Base-by-base conservation (phyloP, 805 yeast species). In the Ogataea zsoltii region DNA sequence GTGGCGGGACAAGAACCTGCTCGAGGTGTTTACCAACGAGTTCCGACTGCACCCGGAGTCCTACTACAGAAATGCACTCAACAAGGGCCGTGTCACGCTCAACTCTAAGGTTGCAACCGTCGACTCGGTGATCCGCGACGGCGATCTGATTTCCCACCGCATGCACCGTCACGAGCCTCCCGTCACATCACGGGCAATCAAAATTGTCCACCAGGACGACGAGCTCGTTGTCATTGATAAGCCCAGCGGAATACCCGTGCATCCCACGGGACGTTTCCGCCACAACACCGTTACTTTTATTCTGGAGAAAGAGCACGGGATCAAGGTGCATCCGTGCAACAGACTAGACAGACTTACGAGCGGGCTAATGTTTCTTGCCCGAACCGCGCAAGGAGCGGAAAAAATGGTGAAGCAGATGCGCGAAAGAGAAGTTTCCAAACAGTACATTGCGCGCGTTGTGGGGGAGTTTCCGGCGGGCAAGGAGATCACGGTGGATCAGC, bases 221-320 rank as follows among this genome's bases (percentile, higher is more conserved):
- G 78, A 85, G 40, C 62, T 89, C 17, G 72, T 94, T 4, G 95
- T 87, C 3, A 83, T 94, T 17, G 96, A 92, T 63, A 94, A 94
- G 54, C 99, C 99, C 0, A 77, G 94, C 3, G 97, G 99, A 0
- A 76, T 94, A 2, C 97, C 99, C 0, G 96, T 88, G 0, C 99
- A 94, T 63, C 98, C 99, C 3, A 85, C 97, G 0, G 99, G 98
- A 0, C 68, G 91, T 51, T 81, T 83, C 72, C 61, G 94, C 60
- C 80, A 80, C 65, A 79, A 83, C 62, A 80, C 96, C 0, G 77
- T 88, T 16, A 87, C 95, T 10, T 84, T 83, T 62, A 79, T 89
- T 3, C 66, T 94, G 53, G 83, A 88, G 62, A 79, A 80, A 44
- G 95, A 91, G 56, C 63, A 73, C 48, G 84, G 83, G 1, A 69